phyloP scores from a whole-genome alignment of 805 yeast genomes.

The Zygotorulaspora florentina region DNA sequence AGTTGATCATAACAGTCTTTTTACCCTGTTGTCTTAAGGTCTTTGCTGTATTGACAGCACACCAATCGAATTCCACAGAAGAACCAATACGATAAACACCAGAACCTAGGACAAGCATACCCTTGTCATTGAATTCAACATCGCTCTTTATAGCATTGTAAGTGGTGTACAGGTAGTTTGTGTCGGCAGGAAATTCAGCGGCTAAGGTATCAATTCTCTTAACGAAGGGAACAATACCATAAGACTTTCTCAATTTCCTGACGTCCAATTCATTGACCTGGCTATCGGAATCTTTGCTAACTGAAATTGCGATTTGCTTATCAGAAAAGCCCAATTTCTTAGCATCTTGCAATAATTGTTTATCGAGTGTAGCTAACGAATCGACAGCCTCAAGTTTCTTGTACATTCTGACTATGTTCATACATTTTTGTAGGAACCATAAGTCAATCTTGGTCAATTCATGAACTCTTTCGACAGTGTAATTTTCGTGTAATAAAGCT shows the following conservation, averaged over 20 bases:
- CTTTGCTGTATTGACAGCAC: constrained; percentile 96
- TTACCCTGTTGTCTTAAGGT: constrained; percentile 83
- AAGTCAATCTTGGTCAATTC: constrained; percentile 89
- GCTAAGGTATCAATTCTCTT: constrained; percentile 97
- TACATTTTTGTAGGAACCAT: constrained; percentile 91
- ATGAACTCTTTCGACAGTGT: constrained; percentile 87
- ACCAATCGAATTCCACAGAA: constrained; percentile 98
- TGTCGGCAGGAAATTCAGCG: constrained; percentile 97
- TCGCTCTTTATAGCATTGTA: constrained; percentile 88
- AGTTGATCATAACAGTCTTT: constrained; percentile 93
- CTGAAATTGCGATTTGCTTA: constrained; percentile 80
- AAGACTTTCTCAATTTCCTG: constrained; percentile 73
- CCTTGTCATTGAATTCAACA: constrained; percentile 80
- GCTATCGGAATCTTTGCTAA: constrained; percentile 43
- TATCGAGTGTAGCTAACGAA: constrained; percentile 54
- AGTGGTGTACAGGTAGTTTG: constrained; percentile 93
- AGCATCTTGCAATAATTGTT: constrained; percentile 69
- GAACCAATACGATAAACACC: constrained; percentile 99
- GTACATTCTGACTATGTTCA: constrained; percentile 89
- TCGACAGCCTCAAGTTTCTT: constrained; percentile 67
- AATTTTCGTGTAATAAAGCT: constrained; percentile 87
- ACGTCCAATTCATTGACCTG: constrained; percentile 63
- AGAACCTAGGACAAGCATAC: constrained; percentile 94
- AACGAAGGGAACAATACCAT: constrained; percentile 84
- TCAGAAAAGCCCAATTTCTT: constrained; percentile 95